Evolutionary conservation across 2,329 filamentous ascomycete species (phyloP), one percentile per base, ranked within the genome.

Genomic region (Aspergillus fumigatiaffinis): DNA sequence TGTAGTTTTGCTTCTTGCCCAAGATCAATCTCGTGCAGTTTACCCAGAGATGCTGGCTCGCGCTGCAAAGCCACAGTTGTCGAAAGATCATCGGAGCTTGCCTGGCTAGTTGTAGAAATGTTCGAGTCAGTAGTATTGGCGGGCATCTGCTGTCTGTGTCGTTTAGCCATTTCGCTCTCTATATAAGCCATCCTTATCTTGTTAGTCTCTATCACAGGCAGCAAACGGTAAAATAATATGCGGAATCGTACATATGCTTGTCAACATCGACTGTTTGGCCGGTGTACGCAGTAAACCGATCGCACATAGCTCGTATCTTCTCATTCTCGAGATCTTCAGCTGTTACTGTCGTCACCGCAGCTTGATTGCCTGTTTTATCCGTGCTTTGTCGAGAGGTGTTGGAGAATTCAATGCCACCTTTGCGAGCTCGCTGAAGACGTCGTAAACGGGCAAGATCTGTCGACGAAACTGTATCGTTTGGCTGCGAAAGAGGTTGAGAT

Each of bases 161-260:
- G 75, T 74, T 83, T 84, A 79, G 84, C 84, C 77, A 87, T 74
- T 71, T 86, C 84, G 60, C 83, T 81, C 71, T 87, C 85, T 88
- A 88, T 82, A 76, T 83, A 88, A 65, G 80, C 80, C 78, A 83
- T 82, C 84, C 85, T 87, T 82, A 81, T 78, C 76, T 75, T 75
- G 82, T 87, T 82, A 87, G 83, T 76, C 67, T 60, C 63, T 65
- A 66, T 70, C 65, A 46, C 55, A 54, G 38, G 5, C 6, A 38
- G 32, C 4, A 57, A 17, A 21, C 54, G 52, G 53, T 53, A 51
- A 54, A 55, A 55, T 9, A 10, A 17, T 20, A 52, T 42, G 50
- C 38, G 53, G 54, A 51, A 54, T 78, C 84, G 80, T 81, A 87
- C 85, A 87, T 86, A 71, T 87, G 84, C 70, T 80, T 83, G 67